Percentiles rank a stretch among this genome's conserved stretches.
Evolutionary conservation across 768 basidiomycete species (phyloP).

Genomic region (Lentinula lateritia): DNA sequence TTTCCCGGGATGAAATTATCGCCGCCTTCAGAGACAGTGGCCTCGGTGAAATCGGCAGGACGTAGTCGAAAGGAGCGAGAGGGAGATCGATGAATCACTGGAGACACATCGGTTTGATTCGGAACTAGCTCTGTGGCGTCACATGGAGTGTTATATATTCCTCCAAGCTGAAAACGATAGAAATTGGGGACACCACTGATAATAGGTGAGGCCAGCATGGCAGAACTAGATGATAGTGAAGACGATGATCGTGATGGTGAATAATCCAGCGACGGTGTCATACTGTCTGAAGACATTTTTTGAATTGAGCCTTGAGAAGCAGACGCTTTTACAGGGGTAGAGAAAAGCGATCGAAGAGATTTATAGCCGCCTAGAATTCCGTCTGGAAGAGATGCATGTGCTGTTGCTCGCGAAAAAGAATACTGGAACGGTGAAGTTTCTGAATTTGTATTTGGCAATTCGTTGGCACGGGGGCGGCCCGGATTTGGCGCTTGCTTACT

Average conservation of each 20-base stretch:
- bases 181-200: neutral
- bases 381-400: neutral
- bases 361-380: neutral
- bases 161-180: neutral
- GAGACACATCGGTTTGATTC: neutral
- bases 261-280: neutral
- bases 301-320: neutral
- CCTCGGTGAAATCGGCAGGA: neutral
- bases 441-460: neutral
- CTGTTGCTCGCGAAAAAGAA: neutral
- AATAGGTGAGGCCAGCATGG: neutral
- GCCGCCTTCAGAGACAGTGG: neutral
- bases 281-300: neutral
- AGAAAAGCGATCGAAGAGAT: neutral
- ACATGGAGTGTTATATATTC: neutral
- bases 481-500: neutral
- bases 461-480: neutral
- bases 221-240: neutral
- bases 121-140: neutral
- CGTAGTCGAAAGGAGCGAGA: neutral
- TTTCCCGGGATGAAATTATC: neutral
- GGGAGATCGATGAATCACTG: constrained; percentile 1
- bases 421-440: neutral
- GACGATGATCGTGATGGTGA: neutral
- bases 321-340: neutral